Evolutionary conservation across 768 basidiomycete species (phyloP), one percentile per base, ranked within the genome.

Genomic region (Suillus americanus): DNA sequence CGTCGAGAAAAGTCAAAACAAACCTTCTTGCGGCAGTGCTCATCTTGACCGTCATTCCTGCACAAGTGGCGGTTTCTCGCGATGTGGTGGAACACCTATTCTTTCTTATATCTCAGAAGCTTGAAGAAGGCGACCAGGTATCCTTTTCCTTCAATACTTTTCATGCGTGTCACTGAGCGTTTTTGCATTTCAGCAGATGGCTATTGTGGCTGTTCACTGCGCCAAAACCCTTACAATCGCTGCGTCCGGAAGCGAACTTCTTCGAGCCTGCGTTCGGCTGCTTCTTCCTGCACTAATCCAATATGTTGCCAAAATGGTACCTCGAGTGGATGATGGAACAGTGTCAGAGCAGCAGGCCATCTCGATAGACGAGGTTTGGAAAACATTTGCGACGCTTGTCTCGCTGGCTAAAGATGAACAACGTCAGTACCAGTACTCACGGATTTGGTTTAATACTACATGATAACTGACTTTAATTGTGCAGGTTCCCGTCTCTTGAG

Each of bases 201-300:
- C 91, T 2, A 74, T 94, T n/a, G 92, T 92, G 3, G 95, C 95
- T 2, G 86, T 90, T 2, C 94, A 99, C 69, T 98, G 97, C 70
- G 87, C 91, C 2, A 92, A 91, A 72, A 96, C 95, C 0, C 78
- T 98, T 48, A 82, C 94, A 41, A 74, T 86, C 6, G 88, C 95
- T 3, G 90, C 94, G 0, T 79, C 87, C 3, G 89, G 88, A 5
- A 89, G 86, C 61, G 77, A 84, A 1, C 76, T 89, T 13, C 83
- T 99, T 25, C 86, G 87, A 18, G 87, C 90, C 64, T 93, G 91
- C 68, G 81, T 85, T 8, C 82, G 86, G 56, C 80, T 91, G 50
- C 79, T 98, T 18, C 74, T 98, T 5, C 94, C 95, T 0, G 89
- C 88, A 1, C 77, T 97, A 64, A 86, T 98, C n/a, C 89, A 88